Evolutionary conservation across 495 filamentous ascomycete genomes (phyloP), one percentile per base, ranked within the genome.

Genomic region (Talaromyces liani): DNA sequence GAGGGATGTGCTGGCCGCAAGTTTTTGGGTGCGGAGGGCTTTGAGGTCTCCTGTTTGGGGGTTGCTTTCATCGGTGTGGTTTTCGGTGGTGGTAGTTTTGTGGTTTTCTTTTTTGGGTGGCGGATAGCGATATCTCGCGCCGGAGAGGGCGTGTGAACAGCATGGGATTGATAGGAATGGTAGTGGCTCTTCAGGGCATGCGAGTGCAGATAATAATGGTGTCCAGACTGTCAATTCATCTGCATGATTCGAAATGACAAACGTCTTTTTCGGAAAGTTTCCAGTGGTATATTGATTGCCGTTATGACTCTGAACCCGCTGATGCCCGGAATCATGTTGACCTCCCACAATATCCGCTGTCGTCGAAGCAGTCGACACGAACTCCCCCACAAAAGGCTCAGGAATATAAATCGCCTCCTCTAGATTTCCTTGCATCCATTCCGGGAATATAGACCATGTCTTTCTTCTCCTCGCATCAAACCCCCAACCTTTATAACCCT

Each of bases 221-320:
- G 95, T 97, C 94, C 94, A 98, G 4, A 90, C 83, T 1, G 95
- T 98, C 10, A 98, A 80, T 74, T 98, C 92, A 71, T 98, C 94
- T 22, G 94, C 91, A 70, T 98, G 94, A 69, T 98, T 98, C 51
- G 91, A 93, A 64, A 98, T 92, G 61, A 98, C 89, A 68, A 98
- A 98, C 0, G 91, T 96, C 31, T 86, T 85, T 31, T 74, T 69
- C 0, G 84, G 83, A 70, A 97, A 96, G 41, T 79, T 68, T 53
- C 92, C 94, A 34, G 89, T 79, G 65, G 93, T 88, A 41, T 84
- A 80, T 16, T 69, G 66, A 24, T 70, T 51, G 3, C 68, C 71
- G 6, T 76, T 45, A 36, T 70, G 53, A 16, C 0, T 27, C 10
- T 10, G 53, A 29, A 56, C 16, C 36, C 36, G 36, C 36, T 41